Evolutionary conservation across 2,329 filamentous ascomycete species (phyloP).

Genomic region (Ceratocystis eucalypticola): DNA sequence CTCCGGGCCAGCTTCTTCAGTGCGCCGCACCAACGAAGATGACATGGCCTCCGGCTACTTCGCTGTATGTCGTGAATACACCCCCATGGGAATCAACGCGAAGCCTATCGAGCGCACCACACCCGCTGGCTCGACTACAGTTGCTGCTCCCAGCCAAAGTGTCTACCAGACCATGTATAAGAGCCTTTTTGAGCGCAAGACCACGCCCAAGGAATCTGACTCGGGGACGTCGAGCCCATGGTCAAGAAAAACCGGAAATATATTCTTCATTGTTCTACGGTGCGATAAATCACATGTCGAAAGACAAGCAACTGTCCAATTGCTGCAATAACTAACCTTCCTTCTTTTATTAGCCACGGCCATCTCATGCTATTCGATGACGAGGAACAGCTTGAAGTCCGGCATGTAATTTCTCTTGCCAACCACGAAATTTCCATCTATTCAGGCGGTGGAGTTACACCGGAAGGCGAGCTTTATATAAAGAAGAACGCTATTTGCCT

Average conservation of each 20-base stretch:
- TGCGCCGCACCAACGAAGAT: constrained; percentile 43
- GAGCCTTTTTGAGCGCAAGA: constrained; percentile 80
- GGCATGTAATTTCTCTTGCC: constrained; percentile 85
- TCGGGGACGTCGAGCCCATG: constrained; percentile 38
- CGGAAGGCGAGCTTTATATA: constrained; percentile 89
- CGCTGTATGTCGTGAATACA: constrained; percentile 86
- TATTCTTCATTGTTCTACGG: constrained; percentile 87
- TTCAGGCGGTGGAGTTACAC: constrained; percentile 61
- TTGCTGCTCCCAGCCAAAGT: constrained; percentile 71
- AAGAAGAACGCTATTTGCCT: constrained; percentile 84
- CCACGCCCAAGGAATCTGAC: constrained; percentile 34
- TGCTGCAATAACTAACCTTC: constrained; percentile 9
- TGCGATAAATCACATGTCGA: constrained; percentile 29
- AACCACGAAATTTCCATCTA: constrained; percentile 79
- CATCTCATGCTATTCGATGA: constrained; percentile 98
- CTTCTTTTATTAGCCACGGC: constrained; percentile 52
- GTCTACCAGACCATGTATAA: constrained; percentile 98
- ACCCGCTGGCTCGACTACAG: constrained; percentile 59
- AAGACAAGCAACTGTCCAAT: neutral
- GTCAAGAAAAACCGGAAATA: constrained; percentile 60
- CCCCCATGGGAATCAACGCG: constrained; percentile 79
- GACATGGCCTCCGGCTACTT: constrained; percentile 87
- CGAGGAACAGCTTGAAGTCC: constrained; percentile 84
- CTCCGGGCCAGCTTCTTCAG: constrained; percentile 19
- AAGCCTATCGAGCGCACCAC: constrained; percentile 80